A percentile compares a stretch with the other conserved stretches of the same genome.
Conservation (phyloP, 768 basidiomycete genomes). For the Termitomyces sp. region DNA sequence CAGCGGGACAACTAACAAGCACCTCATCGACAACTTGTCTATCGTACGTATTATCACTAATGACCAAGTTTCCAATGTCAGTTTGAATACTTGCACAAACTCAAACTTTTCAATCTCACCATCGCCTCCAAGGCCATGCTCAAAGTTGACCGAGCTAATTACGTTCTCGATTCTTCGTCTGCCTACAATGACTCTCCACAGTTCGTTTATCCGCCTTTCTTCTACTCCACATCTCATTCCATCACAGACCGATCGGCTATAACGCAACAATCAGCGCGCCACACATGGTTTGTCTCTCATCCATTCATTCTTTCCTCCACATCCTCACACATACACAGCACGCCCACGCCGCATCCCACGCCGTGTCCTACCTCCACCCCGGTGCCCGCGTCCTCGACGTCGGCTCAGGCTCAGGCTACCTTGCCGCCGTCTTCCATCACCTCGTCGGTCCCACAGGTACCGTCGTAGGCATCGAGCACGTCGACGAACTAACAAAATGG, state of each 20-base stretch:
- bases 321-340: conserved; percentile 43
- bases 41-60: conserved; percentile 49
- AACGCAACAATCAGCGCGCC: conserved; percentile 95
- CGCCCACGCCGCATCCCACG: conserved; percentile 76
- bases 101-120: too few relatives aligned
- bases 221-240: not conserved
- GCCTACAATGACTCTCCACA: conserved; percentile 81
- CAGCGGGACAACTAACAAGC: conserved; percentile 60
- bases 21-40: conserved; percentile 68
- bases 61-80: conserved; percentile 48
- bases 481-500: conserved; percentile 70
- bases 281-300: conserved; percentile 68
- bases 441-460: conserved; percentile 53
- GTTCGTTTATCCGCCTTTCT: conserved; percentile 28
- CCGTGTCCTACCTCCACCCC: conserved; percentile 64
- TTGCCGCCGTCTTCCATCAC: conserved; percentile 74
- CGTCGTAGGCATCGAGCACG: conserved; percentile 90
- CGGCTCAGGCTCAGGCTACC: conserved; percentile 85
- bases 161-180: conserved; percentile 39
- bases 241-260: conserved; percentile 61
- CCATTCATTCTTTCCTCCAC: not conserved
- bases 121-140: conserved; percentile 52
- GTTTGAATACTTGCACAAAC: too few relatives aligned
- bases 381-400: conserved; percentile 83
- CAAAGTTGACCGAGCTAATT: conserved; percentile 64